These are phyloP conservation scores for Brassica nigra DNA, from an alignment of 345 rosid genomes.

Conservation along the genomic window DNA sequence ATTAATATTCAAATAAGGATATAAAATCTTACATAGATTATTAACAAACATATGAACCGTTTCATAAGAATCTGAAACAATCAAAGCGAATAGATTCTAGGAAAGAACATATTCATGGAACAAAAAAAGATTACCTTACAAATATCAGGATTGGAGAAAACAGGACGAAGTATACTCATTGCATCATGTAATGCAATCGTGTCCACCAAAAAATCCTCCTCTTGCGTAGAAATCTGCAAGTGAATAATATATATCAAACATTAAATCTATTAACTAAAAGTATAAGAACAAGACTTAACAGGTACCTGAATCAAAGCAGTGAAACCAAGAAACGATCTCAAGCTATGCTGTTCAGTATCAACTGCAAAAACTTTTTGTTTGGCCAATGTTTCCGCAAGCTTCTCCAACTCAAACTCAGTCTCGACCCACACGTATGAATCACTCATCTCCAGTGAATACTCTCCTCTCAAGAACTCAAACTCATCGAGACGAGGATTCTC, in stretches of 20 bases:
- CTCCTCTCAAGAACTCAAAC: conserved; percentile 37
- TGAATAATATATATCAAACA: neutral
- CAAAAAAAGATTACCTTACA: conserved; percentile 62
- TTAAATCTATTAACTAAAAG: conserved; percentile 3
- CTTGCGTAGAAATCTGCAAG: conserved; percentile 66
- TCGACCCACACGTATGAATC: conserved; percentile 64
- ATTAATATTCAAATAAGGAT: neutral
- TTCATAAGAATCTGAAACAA: neutral
- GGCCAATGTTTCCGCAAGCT: conserved; percentile 61
- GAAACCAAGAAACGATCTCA: conserved; percentile 81
- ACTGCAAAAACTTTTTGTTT: conserved; percentile 62
- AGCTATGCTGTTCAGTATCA: conserved; percentile 94
- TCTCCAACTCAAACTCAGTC: conserved; percentile 60
- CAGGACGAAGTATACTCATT: conserved; percentile 67
- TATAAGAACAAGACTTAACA: neutral
- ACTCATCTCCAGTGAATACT: conserved; percentile 45
- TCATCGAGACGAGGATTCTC: conserved; percentile 51
- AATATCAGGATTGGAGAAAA: conserved; percentile 70
- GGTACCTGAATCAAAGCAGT: conserved; percentile 84
- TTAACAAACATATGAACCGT: neutral
- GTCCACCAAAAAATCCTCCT: conserved; percentile 77
- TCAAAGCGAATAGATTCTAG: neutral
- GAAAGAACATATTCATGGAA: neutral
- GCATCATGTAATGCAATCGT: conserved; percentile 75
- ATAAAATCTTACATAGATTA: neutral